These are phyloP conservation scores for Volvox reticuliferus DNA, from an alignment of 139 green algal species.

Conservation along the genomic window DNA sequence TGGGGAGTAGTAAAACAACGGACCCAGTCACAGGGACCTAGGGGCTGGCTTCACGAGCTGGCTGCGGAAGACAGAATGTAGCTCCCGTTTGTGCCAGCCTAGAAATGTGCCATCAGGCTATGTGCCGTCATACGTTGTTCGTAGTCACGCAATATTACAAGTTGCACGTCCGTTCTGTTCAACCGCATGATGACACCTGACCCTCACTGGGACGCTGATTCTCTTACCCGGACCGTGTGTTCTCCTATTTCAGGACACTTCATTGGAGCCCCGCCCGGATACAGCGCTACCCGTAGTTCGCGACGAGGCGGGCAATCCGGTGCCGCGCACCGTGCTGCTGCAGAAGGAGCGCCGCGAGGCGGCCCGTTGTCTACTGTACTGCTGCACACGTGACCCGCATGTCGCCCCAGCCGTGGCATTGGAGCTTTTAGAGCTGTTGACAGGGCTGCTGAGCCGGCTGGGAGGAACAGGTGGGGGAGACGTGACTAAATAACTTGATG, in stretches of 20 bases:
- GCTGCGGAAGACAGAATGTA: too few relatives aligned
- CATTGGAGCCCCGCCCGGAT: constrained; percentile 32
- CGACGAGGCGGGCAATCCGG: constrained; percentile 54
- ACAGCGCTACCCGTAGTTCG: constrained; percentile 50
- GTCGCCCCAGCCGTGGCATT: constrained; percentile 56
- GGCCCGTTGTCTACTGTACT: constrained; percentile 76
- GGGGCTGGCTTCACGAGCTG: too few relatives aligned
- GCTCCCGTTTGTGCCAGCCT: too few relatives aligned
- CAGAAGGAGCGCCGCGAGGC: constrained; percentile 66
- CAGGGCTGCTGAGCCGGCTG: constrained; percentile 29
- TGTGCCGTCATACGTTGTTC: too few relatives aligned
- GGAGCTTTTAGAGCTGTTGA: constrained; percentile 67
- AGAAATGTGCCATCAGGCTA: too few relatives aligned
- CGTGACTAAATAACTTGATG: too few relatives aligned
- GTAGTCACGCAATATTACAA: too few relatives aligned
- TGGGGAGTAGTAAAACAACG: too few relatives aligned
- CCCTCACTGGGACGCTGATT: too few relatives aligned
- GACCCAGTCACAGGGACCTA: too few relatives aligned
- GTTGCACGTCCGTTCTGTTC: too few relatives aligned
- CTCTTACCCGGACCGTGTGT: not conserved
- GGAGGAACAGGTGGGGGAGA: constrained; percentile 33
- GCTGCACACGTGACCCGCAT: constrained; percentile 62
- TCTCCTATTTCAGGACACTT: constrained; percentile 51
- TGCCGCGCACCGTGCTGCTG: constrained; percentile 55
- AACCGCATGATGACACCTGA: too few relatives aligned